Evolutionary conservation across 495 filamentous ascomycete species (phyloP), one percentile per base, ranked within the genome.

Genomic region (Mytilinidion resinicola): DNA sequence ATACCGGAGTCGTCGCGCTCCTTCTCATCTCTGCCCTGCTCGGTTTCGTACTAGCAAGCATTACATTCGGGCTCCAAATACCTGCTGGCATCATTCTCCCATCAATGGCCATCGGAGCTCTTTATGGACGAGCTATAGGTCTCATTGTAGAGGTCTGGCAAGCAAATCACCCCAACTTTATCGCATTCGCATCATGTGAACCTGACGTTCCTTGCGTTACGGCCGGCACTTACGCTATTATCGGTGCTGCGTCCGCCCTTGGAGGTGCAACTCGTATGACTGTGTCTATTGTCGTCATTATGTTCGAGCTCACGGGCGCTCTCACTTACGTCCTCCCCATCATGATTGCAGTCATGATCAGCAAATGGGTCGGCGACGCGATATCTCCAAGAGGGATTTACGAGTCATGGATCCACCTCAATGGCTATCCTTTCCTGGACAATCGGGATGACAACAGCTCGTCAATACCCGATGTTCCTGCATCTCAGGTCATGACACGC

Each of bases 331-430:
- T 98, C 35, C 84, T 98, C 10, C 93, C 93, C 17, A 97, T 98
- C 69, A 98, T 98, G 93, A 88, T 98, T 58, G 91, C 95, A n/a
- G 93, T 98, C 59, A 96, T 98, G 92, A 74, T 97, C 20, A 88
- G 86, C 59, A 98, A 98, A 73, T 98, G 93, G 93, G 90, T 96
- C 19, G 93, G 93, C 66, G 93, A 98, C 71, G 93, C 92, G 30
- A 95, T 98, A 72, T 89, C 88, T 15, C 89, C 89, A 50, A 83
- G 88, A 15, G 93, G 95, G 33, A 98, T 98, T 71, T 98, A 98
- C 76, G 93, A 98, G 68, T 87, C 84, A 47, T 98, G 93, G 93
- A 97, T 98, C 67, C 87, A 89, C 55, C 86, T 97, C 69, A 92
- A 92, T 62, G 91, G 90, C 65, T 98, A 96, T 72, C 95, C 95